Conservation (phyloP, 2,329 filamentous ascomycete genomes). For the Monosporascus sp. region DNA sequence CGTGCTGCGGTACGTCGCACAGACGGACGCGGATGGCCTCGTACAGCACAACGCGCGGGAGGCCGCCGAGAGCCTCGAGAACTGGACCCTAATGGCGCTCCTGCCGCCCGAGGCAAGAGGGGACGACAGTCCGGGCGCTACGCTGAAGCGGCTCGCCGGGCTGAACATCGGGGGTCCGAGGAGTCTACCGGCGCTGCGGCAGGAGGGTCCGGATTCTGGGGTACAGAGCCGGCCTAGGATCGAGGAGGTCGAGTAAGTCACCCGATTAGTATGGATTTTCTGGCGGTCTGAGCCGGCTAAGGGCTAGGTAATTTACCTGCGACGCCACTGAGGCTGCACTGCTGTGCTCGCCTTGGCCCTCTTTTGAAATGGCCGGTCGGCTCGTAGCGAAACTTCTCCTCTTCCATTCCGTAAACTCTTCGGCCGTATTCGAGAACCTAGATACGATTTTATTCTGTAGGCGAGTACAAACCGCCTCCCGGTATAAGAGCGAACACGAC, state of each 20-base stretch:
- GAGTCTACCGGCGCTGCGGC: conserved; percentile 14
- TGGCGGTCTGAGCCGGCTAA: too few relatives aligned
- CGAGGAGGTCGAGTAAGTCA: conserved; percentile 26
- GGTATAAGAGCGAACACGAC: too few relatives aligned
- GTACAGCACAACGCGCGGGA: conserved; percentile 62
- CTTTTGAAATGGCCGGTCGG: too few relatives aligned
- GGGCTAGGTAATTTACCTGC: too few relatives aligned
- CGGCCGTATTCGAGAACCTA: too few relatives aligned
- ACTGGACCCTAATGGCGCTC: conserved; percentile 50
- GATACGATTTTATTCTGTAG: too few relatives aligned
- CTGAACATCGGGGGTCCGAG: conserved; percentile 26
- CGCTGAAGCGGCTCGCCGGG: conserved; percentile 30
- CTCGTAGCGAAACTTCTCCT: too few relatives aligned
- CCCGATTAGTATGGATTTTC: background rate
- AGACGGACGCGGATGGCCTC: conserved; percentile 62
- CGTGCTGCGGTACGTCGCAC: conserved; percentile 57
- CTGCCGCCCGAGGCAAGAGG: conserved; percentile 33
- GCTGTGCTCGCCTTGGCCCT: too few relatives aligned
- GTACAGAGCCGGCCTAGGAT: conserved; percentile 18
- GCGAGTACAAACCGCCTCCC: too few relatives aligned
- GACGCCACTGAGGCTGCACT: too few relatives aligned
- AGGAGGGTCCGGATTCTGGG: conserved; percentile 2
- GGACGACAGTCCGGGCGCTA: conserved; percentile 10
- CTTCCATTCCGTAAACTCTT: too few relatives aligned
- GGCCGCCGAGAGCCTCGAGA: conserved; percentile 61